Evolutionary conservation across 1,284 basidiomycete genomes (phyloP), one percentile per base, ranked within the genome.

Genomic region (Melampsora americana): DNA sequence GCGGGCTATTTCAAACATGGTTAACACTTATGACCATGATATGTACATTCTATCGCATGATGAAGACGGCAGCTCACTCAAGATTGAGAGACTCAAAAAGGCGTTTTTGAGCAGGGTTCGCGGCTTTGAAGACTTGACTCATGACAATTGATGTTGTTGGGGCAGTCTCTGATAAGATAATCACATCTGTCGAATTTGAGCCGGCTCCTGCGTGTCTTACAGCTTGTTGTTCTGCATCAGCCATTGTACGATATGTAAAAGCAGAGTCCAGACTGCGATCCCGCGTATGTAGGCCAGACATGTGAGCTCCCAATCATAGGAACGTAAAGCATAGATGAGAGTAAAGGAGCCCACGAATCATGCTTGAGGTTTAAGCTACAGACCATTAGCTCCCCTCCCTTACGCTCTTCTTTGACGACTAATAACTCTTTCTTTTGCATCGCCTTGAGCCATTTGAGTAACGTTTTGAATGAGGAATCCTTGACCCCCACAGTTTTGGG

Each of bases 381-480:
- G 20, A 53, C 20, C 50, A 53, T 53, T 26, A 53, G 50, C 44
- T 72, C 61, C 14, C 60, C 70, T 32, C 60, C 61, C 50, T 72
- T 72, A n/a, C 70, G 61, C 14, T 72, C 70, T 28, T 72, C 70
- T 50, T 72, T 72, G 30, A 64, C n/a, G n/a, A 18, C 32, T n/a
- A 72, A 23, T 18, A 65, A 35, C 1, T 35, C 61, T 39, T 56
- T 72, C 26, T 72, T 72, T 32, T 72, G 70, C 6, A 48, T 23
- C 11, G 28, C 18, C 39, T 72, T 72, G 39, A 72, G 23, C 70
- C 70, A 72, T 28, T 72, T 72, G 4, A 44, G 26, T 2, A 72
- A n/a, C 16, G 18, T 72, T 30, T 72, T 72, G n/a, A 46, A 42
- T 16, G 60, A 64, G 1, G 70, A 72, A 64, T 72, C 70, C 18